Evolutionary conservation across 1,284 basidiomycete genomes (phyloP), one percentile per base, ranked within the genome.

Genomic region (Melampsora larici-populina): DNA sequence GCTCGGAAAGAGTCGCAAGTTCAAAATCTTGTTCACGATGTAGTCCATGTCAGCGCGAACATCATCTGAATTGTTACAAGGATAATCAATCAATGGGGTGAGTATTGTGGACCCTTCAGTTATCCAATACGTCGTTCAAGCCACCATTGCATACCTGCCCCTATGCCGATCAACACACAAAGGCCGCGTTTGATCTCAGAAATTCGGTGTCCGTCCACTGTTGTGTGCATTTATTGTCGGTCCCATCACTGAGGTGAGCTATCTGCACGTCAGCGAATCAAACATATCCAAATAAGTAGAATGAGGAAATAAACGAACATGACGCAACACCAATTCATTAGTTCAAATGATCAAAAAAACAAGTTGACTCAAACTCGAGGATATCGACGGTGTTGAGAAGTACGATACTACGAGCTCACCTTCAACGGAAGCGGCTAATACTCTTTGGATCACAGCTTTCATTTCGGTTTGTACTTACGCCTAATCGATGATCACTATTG

Each of bases 101-200:
- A 43, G 40, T 13, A 43, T 4, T 43, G 40, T 1, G 11, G 40
- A 43, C 40, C 40, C 5, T 13, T 13, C 7, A 13, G 7, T 1
- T 13, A 43, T 43, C 11, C 1, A 43, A 43, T 43, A 7, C 40
- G 5, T 43, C 40, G 40, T 43, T 43, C 7, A 43, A 43, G 40
- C 11, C 40, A 43, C 40, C 40, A 43, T 43, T 13, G 11, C 87
- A 83, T 85, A 92, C 92, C 91, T 84, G 86, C 86, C 66, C 91
- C 91, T 80, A 96, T 91, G 40, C 93, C 94, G 55, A 96, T 89
- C 21, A 96, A 88, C 40, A 94, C 90, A 88, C 95, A 90, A 24
- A 96, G 86, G 0, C 93, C 94, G 80, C 87, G 87, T 15, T 90
- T 90, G 80, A 95, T 95, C 43, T 88, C 87, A 8, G 92, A 92